Percentiles rank a stretch among this genome's conserved stretches.
Evolutionary conservation across 2,329 filamentous ascomycete genomes (phyloP).

Genomic region (Akanthomyces muscarius): DNA sequence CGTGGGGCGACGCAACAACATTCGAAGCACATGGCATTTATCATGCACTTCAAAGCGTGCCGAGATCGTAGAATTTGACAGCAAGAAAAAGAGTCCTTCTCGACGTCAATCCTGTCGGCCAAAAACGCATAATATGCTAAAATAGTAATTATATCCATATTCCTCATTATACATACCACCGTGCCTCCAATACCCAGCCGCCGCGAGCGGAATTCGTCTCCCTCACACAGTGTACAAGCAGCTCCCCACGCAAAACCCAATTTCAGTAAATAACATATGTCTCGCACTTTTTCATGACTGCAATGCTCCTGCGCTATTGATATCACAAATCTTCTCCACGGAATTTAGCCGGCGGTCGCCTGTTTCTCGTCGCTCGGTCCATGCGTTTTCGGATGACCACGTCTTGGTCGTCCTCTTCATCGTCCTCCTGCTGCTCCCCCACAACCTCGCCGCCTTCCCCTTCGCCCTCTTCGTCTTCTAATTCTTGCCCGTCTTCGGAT

Average conservation of each 20-base stretch:
- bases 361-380: conserved; percentile 28
- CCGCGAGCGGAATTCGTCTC: no score
- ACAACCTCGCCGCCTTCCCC: conserved; percentile 12
- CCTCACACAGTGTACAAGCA: background rate
- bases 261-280: background rate
- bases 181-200: background rate
- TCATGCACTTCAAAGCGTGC: no score
- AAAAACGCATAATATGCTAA: background rate
- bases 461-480: background rate
- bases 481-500: conserved; percentile 7
- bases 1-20: background rate
- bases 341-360: conserved; percentile 35
- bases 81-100: no score
- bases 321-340: conserved; percentile 29
- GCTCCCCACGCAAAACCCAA: background rate
- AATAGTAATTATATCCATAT: background rate
- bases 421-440: background rate
- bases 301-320: conserved; percentile 20
- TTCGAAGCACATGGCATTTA: no score
- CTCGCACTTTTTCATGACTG: background rate
- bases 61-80: no score
- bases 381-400: conserved; percentile 27
- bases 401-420: conserved; percentile 31
- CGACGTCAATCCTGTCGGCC: background rate
- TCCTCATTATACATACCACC: background rate